phyloP scores from a whole-genome alignment of 768 basidiomycete genomes.

The Suillus brevipes region DNA sequence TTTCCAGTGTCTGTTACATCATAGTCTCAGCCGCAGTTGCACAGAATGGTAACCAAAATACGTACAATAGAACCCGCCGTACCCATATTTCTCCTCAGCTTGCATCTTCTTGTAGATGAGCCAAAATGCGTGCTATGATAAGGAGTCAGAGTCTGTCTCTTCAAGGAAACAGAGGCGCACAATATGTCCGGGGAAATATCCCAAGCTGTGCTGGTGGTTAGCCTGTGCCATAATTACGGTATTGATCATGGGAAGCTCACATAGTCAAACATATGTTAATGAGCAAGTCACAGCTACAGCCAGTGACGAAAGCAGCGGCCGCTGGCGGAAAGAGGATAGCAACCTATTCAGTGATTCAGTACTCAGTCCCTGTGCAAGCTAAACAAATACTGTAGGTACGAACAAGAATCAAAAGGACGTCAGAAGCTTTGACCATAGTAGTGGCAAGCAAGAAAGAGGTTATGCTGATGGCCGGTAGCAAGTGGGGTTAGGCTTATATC shows the following conservation, averaged over 20 bases:
- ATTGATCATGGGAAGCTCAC: conserved; percentile 41
- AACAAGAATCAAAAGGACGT: conserved; percentile 78
- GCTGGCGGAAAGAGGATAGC: conserved; percentile 83
- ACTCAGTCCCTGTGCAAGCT: not conserved
- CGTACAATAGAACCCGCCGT: conserved; percentile 76
- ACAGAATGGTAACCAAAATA: conserved; percentile 15
- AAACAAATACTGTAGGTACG: conserved; percentile 22
- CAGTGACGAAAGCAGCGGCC: conserved; percentile 72
- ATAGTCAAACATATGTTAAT: conserved; percentile 81
- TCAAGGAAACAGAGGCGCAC: conserved; percentile 29
- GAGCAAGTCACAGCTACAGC: conserved; percentile 84
- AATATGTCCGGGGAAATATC: conserved; percentile 69
- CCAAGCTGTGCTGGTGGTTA: conserved; percentile 48
- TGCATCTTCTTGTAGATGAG: conserved; percentile 89
- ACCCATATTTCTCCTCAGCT: conserved; percentile 80
- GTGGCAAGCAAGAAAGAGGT: not conserved
- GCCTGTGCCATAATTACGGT: not conserved
- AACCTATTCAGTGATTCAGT: conserved; percentile 43
- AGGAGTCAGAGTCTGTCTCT: conserved; percentile 2
- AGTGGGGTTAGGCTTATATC: conserved; percentile 1
- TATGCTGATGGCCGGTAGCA: not conserved
- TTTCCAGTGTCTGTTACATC: conserved; percentile 35
- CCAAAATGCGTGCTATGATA: conserved; percentile 75
- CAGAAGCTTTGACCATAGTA: conserved; percentile 57
- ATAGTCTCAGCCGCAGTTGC: not conserved